These are phyloP conservation scores for Metschnikowia corniflorae DNA, from an alignment of 805 yeast species.

Conservation along the genomic window DNA sequence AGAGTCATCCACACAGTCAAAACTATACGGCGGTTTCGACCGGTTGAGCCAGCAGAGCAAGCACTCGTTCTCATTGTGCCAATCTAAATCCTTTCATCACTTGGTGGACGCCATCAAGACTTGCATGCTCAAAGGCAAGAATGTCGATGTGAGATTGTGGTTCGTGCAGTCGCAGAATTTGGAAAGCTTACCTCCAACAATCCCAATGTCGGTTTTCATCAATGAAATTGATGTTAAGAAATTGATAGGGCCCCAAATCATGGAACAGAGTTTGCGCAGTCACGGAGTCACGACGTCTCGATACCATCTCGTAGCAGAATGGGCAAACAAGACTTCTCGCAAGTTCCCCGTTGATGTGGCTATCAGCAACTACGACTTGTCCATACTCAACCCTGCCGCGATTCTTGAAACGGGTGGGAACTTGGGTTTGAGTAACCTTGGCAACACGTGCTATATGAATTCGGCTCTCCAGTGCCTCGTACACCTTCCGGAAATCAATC, in stretches of 20 bases:
- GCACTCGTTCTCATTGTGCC: slow-evolving; percentile 24
- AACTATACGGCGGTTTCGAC: slow-evolving; percentile 4
- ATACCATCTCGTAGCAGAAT: slow-evolving; percentile 31
- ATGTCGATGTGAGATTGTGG: slow-evolving; percentile 33
- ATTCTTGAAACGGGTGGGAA: slow-evolving; percentile 34
- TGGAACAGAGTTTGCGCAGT: slow-evolving; percentile 23
- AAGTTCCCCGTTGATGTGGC: slow-evolving; percentile 24
- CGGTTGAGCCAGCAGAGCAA: slow-evolving; percentile 6
- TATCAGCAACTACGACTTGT: slow-evolving; percentile 2
- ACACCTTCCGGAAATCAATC: slow-evolving; percentile 79
- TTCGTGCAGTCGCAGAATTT: slow-evolving; percentile 27
- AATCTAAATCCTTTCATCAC: slow-evolving; percentile 33
- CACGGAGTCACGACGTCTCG: slow-evolving; percentile 26
- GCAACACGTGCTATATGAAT: slow-evolving; percentile 93
- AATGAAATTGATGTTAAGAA: slow-evolving; percentile 27
- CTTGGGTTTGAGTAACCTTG: slow-evolving; percentile 67
- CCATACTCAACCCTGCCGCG: slow-evolving; percentile 13
- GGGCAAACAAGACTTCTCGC: slow-evolving; percentile 16
- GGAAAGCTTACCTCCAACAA: slow-evolving; percentile 21
- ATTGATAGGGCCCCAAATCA: slow-evolving; percentile 25
- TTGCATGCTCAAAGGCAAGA: slow-evolving; percentile 19
- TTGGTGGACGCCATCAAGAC: slow-evolving; percentile 27
- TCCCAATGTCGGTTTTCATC: slow-evolving; percentile 26
- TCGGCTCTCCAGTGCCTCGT: slow-evolving; percentile 87
- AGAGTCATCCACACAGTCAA: slow-evolving; percentile 14